Conservation (phyloP, 805 yeast species). For the Ogataea neopini region DNA sequence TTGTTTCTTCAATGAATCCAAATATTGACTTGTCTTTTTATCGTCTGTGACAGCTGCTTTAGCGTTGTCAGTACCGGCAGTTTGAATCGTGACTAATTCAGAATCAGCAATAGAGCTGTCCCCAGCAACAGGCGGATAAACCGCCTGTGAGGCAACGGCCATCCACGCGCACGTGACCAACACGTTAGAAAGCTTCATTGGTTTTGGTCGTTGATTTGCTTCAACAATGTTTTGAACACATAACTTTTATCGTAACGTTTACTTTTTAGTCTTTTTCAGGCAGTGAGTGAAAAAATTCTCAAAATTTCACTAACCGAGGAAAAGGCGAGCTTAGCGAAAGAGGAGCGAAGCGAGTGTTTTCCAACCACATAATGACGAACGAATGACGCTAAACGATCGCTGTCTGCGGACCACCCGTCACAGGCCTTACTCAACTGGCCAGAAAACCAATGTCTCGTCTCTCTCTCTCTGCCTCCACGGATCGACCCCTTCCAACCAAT, state of each 20-base stretch:
- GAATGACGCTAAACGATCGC: no score
- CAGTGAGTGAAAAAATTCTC: no score
- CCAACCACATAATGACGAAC: no score
- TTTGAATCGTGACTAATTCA: constrained; percentile 26
- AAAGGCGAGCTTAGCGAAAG: no score
- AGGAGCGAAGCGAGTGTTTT: no score
- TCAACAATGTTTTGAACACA: background rate
- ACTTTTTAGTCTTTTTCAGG: background rate
- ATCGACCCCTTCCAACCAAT: no score
- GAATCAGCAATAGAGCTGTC: constrained; percentile 12
- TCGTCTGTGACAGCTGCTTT: constrained; percentile 6
- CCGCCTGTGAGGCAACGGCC: constrained; percentile 15
- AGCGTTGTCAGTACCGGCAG: background rate
- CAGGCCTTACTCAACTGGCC: no score
- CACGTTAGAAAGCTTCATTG: constrained; percentile 16
- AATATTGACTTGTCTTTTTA: constrained; percentile 17
- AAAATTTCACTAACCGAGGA: background rate
- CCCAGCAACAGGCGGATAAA: constrained; percentile 23
- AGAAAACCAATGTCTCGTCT: no score
- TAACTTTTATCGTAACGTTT: background rate
- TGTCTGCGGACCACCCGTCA: no score
- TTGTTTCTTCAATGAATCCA: constrained; percentile 17
- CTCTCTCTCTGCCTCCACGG: no score
- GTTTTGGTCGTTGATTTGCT: background rate
- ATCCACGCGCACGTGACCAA: constrained; percentile 10